Base-by-base conservation (phyloP, 257 asterid genomes). In the Gentiana macrophylla region DNA sequence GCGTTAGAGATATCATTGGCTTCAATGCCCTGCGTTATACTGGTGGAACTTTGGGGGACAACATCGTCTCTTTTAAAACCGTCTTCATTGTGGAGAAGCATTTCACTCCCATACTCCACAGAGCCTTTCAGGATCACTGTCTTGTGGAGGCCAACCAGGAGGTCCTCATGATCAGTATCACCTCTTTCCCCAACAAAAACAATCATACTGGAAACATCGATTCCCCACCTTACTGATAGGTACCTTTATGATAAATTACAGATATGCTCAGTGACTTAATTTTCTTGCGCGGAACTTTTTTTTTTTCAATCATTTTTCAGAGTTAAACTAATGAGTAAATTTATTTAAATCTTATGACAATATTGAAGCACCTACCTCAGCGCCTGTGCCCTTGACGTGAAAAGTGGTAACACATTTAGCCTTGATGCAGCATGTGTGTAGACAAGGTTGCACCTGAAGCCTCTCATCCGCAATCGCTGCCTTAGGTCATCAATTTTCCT, bases 401-500 rank as follows among this genome's bases (percentile, higher is more conserved):
- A 75, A 74, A 84, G 64, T 35, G 94, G 87, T 45, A 80, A 50
- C 60, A 77, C 83, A 41, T 73, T 84, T 62, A 84, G 60, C 69
- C 83, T 73, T 50, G 81, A 56, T 57, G 74, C 77, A 59, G 80
- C 79, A 65, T 75, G 83, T 46, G 84, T 74, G 52, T 75, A 81
- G 55, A 81, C 78, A 53, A 70, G 67, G 67, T 72, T 75, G 74
- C 90, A 79, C 50, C 85, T 71, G 50, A 84, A 70, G 66, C 87
- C 90, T 79, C 89, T 81, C 94, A 84, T 81, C 51, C 94, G 76
- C 57, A 81, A 63, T 70, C 74, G 77, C 77, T 75, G 85, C 56
- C 76, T 64, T 45, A 84, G 72, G 55, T 77, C 85, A 60, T 81
- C 79, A n/a, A 72, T 69, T 62, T 70, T 79, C 67, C 56, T 71